Percentiles rank a stretch among this genome's conserved stretches.
phyloP scores from a whole-genome alignment of 2,329 filamentous ascomycete species.

The Beauveria medogensis region DNA sequence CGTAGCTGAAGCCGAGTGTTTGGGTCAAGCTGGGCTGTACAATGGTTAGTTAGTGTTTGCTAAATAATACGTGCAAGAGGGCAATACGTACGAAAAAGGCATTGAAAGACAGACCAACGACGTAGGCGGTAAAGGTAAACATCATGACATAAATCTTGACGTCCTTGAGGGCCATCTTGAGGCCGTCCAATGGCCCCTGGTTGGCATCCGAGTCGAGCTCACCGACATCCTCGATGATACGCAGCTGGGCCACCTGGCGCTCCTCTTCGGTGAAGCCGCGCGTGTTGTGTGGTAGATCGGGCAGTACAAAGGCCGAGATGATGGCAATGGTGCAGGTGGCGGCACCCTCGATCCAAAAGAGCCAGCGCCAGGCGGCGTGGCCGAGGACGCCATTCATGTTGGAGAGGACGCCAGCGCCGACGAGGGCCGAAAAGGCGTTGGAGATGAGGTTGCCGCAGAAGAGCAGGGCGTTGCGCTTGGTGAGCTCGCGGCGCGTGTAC shows the following conservation, averaged over 20 bases:
- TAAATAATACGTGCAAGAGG: not conserved
- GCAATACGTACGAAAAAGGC: constrained; percentile 42
- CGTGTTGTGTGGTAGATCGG: constrained; percentile 48
- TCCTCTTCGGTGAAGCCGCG: constrained; percentile 54
- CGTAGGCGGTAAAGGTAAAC: constrained; percentile 52
- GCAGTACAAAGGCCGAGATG: constrained; percentile 38
- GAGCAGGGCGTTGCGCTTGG: constrained; percentile 46
- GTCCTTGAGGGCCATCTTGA: constrained; percentile 53
- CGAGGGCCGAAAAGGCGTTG: constrained; percentile 51
- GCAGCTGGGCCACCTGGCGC: constrained; percentile 42
- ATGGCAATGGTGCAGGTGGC: constrained; percentile 42
- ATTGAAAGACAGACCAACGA: constrained; percentile 50
- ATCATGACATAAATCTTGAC: constrained; percentile 57
- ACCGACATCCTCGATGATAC: constrained; percentile 50
- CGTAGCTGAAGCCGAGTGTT: constrained; percentile 44
- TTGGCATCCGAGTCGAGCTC: constrained; percentile 45
- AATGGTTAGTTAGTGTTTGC: constrained; percentile 14
- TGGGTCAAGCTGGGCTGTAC: constrained; percentile 39
- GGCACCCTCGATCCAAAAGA: constrained; percentile 52
- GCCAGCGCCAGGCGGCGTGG: constrained; percentile 52
- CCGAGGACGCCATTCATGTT: constrained; percentile 49
- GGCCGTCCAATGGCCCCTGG: constrained; percentile 43
- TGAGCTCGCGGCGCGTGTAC: constrained; percentile 55
- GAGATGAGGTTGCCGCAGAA: constrained; percentile 54
- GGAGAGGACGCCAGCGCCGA: constrained; percentile 50